A percentile compares a stretch with the other conserved stretches of the same genome.
Evolutionary conservation across 495 filamentous ascomycete genomes (phyloP).

Genomic region (Penicillium goetzii): DNA sequence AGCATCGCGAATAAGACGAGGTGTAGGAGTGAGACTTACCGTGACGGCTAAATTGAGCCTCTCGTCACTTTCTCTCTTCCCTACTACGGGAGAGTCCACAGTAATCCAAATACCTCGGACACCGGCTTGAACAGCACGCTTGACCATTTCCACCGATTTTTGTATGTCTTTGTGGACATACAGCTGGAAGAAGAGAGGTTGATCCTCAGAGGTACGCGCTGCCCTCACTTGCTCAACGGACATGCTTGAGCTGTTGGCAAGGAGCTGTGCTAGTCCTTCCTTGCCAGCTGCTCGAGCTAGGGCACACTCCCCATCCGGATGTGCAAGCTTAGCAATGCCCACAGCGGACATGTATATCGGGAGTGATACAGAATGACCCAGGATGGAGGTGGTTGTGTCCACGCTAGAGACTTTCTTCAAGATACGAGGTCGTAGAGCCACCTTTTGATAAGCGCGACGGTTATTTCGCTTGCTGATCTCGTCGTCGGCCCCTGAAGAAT

Average conservation of each 20-base stretch:
- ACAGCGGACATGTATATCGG: conserved; percentile 81
- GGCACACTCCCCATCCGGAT: conserved; percentile 77
- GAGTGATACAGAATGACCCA: conserved; percentile 68
- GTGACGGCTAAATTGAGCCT: conserved; percentile 58
- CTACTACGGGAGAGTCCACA: conserved; percentile 65
- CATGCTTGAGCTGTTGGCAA: conserved; percentile 45
- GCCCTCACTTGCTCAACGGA: conserved; percentile 75
- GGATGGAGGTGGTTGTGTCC: conserved; percentile 72
- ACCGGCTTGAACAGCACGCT: conserved; percentile 75
- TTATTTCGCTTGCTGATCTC: conserved; percentile 87
- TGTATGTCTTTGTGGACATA: conserved; percentile 85
- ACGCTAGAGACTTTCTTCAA: conserved; percentile 72
- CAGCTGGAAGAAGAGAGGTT: conserved; percentile 83
- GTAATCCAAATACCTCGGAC: conserved; percentile 75
- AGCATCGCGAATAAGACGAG: background rate
- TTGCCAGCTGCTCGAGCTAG: conserved; percentile 72
- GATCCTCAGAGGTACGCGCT: conserved; percentile 48
- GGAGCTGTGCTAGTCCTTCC: conserved; percentile 50
- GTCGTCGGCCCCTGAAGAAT: conserved; percentile 82
- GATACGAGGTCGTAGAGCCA: conserved; percentile 78
- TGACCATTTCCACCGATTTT: conserved; percentile 75
- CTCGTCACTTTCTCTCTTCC: conserved; percentile 65
- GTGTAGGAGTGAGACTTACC: conserved; percentile 17
- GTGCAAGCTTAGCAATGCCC: conserved; percentile 77
- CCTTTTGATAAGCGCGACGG: conserved; percentile 75